Percentiles rank a stretch among this genome's conserved stretches.
Evolutionary conservation across 768 basidiomycete genomes (phyloP).

Genomic region (Gloeostereum incarnatum): DNA sequence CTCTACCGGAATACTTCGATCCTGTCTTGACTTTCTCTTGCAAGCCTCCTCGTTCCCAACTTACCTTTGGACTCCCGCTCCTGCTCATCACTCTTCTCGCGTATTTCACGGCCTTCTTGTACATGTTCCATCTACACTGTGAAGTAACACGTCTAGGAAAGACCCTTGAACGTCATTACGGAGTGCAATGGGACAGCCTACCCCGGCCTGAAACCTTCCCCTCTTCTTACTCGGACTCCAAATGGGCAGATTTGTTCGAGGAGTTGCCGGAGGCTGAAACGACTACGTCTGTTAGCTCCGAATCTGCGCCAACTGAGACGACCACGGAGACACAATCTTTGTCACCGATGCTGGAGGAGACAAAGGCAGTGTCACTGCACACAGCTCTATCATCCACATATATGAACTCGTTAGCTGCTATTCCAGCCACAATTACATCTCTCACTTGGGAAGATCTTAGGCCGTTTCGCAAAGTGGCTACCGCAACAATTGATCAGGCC

Average conservation of each 20-base stretch:
- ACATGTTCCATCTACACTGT: not conserved
- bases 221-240: not conserved
- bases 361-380: not conserved
- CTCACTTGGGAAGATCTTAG: not conserved
- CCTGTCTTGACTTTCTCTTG: conserved; percentile 42
- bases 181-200: conserved; percentile 3
- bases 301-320: not conserved
- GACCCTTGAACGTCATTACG: not conserved
- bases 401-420: not conserved
- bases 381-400: not conserved
- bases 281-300: not conserved
- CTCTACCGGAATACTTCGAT: conserved; percentile 46
- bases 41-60: conserved; percentile 14
- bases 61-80: too few species aligned
- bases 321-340: not conserved
- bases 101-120: not conserved
- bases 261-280: too few species aligned
- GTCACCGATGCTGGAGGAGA: not conserved
- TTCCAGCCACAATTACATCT: not conserved
- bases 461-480: not conserved
- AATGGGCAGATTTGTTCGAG: not conserved
- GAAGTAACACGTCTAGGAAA: not conserved
- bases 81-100: not conserved
- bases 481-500: not conserved
- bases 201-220: not conserved